Conservation (phyloP, 257 asterid genomes). For the Phtheirospermum japonicum region DNA sequence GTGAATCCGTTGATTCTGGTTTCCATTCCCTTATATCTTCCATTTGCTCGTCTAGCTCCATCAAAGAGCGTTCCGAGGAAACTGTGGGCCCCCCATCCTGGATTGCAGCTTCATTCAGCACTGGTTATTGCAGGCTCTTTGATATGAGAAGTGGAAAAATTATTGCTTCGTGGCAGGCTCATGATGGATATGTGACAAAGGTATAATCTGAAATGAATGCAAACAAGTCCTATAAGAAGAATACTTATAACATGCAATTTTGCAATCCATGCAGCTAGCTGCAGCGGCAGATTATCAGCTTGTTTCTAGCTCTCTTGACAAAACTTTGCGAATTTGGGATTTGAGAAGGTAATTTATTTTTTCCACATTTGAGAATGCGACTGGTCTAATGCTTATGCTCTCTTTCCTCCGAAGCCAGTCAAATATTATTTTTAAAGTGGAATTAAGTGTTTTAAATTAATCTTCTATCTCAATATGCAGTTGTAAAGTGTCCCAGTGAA, state of each 20-base stretch:
- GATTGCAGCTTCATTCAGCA: conserved; percentile 89
- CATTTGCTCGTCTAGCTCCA: conserved; percentile 71
- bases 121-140: conserved; percentile 78
- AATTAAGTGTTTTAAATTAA: too few species aligned
- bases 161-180: conserved; percentile 93
- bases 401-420: conserved; percentile 2
- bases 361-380: background rate
- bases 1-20: conserved; percentile 60
- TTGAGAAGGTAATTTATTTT: conserved; percentile 65
- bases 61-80: conserved; percentile 43
- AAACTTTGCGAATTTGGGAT: conserved; percentile 87
- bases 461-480: too few species aligned
- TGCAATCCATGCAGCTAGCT: conserved; percentile 66
- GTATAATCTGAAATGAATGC: conserved; percentile 37
- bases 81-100: conserved; percentile 59
- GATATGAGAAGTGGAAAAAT: conserved; percentile 87
- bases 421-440: conserved; percentile 18
- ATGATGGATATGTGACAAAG: conserved; percentile 97
- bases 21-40: conserved; percentile 85
- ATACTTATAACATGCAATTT: conserved; percentile 19
- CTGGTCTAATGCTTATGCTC: background rate
- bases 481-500: too few species aligned
- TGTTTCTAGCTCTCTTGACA: conserved; percentile 92
- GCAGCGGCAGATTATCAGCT: conserved; percentile 72
- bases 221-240: conserved; percentile 8